Conservation (phyloP, 2,329 filamentous ascomycete species). For the Claviceps humidiphila region DNA sequence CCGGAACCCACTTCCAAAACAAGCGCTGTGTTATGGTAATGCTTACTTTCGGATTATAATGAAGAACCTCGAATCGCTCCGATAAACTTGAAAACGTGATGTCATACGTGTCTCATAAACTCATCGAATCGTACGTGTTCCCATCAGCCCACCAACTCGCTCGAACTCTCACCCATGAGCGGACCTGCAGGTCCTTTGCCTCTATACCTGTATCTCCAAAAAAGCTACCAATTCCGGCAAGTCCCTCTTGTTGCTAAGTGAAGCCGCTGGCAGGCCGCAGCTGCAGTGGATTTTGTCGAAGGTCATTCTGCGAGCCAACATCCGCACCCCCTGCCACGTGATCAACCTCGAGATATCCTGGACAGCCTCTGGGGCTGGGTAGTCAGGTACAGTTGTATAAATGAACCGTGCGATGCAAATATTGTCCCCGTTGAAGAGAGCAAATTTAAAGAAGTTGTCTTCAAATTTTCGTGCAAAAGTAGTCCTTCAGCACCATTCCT, state of each 20-base stretch:
- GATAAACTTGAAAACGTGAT: no score
- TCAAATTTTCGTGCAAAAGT: not conserved
- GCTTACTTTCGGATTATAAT: no score
- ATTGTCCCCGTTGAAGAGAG: not conserved
- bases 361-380: not conserved
- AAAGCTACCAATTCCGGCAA: not conserved
- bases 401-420: not conserved
- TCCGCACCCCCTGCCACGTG: not conserved
- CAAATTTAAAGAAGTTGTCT: not conserved
- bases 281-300: not conserved
- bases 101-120: no score
- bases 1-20: no score
- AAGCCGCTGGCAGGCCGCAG: not conserved
- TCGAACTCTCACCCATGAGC: no score
- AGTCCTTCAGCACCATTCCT: not conserved
- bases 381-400: not conserved
- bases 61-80: no score
- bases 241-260: not conserved
- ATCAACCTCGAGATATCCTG: not conserved
- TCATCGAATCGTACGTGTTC: no score
- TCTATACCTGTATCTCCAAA: not conserved
- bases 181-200: not conserved
- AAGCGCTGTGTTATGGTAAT: no score
- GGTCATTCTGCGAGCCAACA: not conserved
- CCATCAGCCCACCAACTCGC: no score